Percentiles rank a stretch among this genome's conserved stretches.
Evolutionary conservation across 169 alveolate species (phyloP).

Genomic region (Plasmodium inui): DNA sequence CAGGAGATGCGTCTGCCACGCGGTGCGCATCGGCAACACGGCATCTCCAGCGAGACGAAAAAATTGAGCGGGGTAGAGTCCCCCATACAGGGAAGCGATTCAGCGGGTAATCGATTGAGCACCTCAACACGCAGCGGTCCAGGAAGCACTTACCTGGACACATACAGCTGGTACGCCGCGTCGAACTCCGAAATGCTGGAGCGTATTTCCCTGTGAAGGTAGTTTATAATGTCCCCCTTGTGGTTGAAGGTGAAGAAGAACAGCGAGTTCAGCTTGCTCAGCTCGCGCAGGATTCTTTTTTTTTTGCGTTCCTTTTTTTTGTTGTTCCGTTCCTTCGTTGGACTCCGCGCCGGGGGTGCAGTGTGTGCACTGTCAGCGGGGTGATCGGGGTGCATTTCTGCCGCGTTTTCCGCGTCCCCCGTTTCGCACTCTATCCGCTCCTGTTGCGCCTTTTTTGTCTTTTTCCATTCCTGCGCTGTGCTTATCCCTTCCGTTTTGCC

Average conservation of each 20-base stretch:
- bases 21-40: background rate
- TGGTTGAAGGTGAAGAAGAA: constrained; percentile 52
- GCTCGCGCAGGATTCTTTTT: constrained; percentile 20
- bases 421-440: background rate
- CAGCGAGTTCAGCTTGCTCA: constrained; percentile 30
- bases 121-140: background rate
- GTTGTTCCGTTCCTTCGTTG: background rate
- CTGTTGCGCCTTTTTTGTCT: background rate
- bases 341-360: background rate
- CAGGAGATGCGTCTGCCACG: background rate
- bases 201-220: constrained; percentile 33
- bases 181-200: constrained; percentile 28
- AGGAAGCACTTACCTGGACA: background rate
- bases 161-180: constrained; percentile 21
- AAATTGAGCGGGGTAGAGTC: background rate
- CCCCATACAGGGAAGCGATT: background rate
- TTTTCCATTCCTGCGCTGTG: background rate
- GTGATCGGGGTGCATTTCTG: background rate
- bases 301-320: constrained; percentile 14
- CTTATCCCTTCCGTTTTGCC: too few species aligned
- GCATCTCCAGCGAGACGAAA: background rate
- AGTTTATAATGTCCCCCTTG: constrained; percentile 48
- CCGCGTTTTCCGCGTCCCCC: background rate
- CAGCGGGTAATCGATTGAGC: background rate
- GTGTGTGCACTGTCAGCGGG: too few species aligned